Conservation (phyloP, 805 yeast species). For the Schwanniomyces sp. region DNA sequence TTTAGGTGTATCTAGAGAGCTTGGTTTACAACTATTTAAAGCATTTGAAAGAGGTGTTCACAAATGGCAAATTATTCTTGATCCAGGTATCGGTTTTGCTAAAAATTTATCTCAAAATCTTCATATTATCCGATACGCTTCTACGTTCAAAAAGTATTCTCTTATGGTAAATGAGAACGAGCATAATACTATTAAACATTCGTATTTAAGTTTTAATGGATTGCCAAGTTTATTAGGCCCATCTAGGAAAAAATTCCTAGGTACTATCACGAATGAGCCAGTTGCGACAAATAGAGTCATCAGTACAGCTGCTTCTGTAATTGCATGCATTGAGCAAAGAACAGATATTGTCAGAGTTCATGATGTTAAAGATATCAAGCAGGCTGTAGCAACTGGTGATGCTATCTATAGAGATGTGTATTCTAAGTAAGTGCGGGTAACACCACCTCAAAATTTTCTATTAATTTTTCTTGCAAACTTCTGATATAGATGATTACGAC, state of each 20-base stretch:
- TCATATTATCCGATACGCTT: slow-evolving; percentile 54
- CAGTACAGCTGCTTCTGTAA: slow-evolving; percentile 75
- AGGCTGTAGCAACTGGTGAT: slow-evolving; percentile 61
- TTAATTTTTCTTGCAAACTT: not conserved
- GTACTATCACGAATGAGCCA: slow-evolving; percentile 60
- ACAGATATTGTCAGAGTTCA: slow-evolving; percentile 88
- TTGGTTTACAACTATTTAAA: slow-evolving; percentile 50
- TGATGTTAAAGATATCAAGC: slow-evolving; percentile 60
- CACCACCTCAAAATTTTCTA: not conserved
- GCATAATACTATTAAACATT: slow-evolving; percentile 10
- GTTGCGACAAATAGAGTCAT: slow-evolving; percentile 61
- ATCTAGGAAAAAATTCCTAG: slow-evolving; percentile 85
- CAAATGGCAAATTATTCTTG: slow-evolving; percentile 89
- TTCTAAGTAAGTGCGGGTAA: slow-evolving; percentile 6
- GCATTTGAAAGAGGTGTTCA: slow-evolving; percentile 66
- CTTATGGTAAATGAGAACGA: slow-evolving; percentile 15
- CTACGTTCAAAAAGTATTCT: slow-evolving; percentile 50
- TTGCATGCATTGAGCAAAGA: slow-evolving; percentile 71
- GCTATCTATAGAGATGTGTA: slow-evolving; percentile 54
- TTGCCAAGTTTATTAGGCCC: slow-evolving; percentile 82
- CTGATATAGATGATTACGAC: not conserved
- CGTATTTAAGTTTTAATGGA: slow-evolving; percentile 46
- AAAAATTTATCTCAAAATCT: slow-evolving; percentile 73
- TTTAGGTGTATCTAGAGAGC: slow-evolving; percentile 64
- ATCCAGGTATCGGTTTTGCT: slow-evolving; percentile 98